A percentile compares a stretch with the other conserved stretches of the same genome.
These are phyloP conservation scores for Crithidia brevicula DNA, from an alignment of 208 protist species.

Conservation along the genomic window DNA sequence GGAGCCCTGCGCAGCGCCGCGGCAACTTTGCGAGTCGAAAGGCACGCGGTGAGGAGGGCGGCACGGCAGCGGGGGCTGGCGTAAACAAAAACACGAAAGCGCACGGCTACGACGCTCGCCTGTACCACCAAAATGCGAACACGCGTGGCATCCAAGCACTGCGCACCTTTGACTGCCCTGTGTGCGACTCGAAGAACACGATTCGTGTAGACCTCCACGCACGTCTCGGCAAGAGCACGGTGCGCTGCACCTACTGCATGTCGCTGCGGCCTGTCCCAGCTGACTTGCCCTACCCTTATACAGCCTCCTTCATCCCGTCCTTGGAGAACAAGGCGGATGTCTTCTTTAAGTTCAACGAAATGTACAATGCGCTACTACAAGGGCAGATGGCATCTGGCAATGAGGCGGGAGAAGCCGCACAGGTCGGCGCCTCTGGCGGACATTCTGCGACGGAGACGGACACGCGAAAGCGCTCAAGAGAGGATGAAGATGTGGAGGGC, in stretches of 20 bases:
- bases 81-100: constrained; percentile 23
- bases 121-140: constrained; percentile 68
- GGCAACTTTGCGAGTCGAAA: constrained; percentile 27
- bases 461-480: background rate
- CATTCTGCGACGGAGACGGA: constrained; percentile 1
- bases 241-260: constrained; percentile 78
- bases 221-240: constrained; percentile 53
- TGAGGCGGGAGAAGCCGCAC: too few relatives aligned
- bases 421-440: too few relatives aligned
- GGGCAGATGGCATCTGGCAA: constrained; percentile 22
- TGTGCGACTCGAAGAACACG: constrained; percentile 74
- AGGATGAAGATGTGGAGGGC: too few relatives aligned
- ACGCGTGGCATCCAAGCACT: constrained; percentile 60
- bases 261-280: constrained; percentile 47
- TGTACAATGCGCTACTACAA: constrained; percentile 50
- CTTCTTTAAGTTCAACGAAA: constrained; percentile 83
- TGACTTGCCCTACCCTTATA: constrained; percentile 80
- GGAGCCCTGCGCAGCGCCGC: background rate
- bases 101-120: constrained; percentile 47
- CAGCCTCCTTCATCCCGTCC: constrained; percentile 55
- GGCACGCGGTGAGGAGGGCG: constrained; percentile 20
- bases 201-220: constrained; percentile 64
- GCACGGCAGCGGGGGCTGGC: background rate
- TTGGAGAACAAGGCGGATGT: constrained; percentile 88
- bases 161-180: constrained; percentile 79